Percentiles rank a stretch among this genome's conserved stretches.
These are phyloP conservation scores for Coemansia sp. DNA, from an alignment of 192 early-diverging fungal genomes.

Conservation along the genomic window DNA sequence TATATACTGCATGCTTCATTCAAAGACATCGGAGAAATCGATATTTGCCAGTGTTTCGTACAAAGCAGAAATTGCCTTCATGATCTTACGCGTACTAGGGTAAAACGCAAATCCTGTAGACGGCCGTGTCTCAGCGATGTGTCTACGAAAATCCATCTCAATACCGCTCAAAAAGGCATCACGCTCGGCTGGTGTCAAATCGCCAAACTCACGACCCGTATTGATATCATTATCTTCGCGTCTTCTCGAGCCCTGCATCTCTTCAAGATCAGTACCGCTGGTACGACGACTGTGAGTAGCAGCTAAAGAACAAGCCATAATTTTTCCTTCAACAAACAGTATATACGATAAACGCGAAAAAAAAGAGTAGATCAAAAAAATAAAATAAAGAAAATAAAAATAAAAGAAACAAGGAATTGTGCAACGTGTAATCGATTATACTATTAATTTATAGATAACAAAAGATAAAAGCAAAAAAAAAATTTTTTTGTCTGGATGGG, in stretches of 20 bases:
- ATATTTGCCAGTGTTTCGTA: slow-evolving; percentile 22
- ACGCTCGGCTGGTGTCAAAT: slow-evolving; percentile 22
- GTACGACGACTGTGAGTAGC: background rate
- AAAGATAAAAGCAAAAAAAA: background rate
- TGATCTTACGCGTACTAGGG: slow-evolving; percentile 24
- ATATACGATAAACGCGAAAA: background rate
- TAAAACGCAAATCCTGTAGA: slow-evolving; percentile 24
- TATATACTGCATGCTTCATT: too few relatives aligned
- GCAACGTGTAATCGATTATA: background rate
- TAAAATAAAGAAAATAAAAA: background rate
- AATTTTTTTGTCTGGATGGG: background rate
- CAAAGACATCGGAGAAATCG: slow-evolving; percentile 23
- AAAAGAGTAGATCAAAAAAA: background rate
- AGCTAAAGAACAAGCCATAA: slow-evolving; percentile 2
- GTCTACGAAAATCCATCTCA: slow-evolving; percentile 22
- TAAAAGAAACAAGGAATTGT: background rate
- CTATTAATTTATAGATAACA: background rate
- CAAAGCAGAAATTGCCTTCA: slow-evolving; percentile 19
- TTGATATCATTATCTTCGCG: background rate
- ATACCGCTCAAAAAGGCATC: slow-evolving; percentile 18
- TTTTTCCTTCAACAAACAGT: background rate
- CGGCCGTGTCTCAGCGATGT: slow-evolving; percentile 14
- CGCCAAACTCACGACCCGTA: slow-evolving; percentile 12
- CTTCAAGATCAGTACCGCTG: background rate
- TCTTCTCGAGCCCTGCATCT: background rate